A percentile compares a stretch with the other conserved stretches of the same genome.
phyloP scores from a whole-genome alignment of 257 asterid species.

The Jacaranda copaia region DNA sequence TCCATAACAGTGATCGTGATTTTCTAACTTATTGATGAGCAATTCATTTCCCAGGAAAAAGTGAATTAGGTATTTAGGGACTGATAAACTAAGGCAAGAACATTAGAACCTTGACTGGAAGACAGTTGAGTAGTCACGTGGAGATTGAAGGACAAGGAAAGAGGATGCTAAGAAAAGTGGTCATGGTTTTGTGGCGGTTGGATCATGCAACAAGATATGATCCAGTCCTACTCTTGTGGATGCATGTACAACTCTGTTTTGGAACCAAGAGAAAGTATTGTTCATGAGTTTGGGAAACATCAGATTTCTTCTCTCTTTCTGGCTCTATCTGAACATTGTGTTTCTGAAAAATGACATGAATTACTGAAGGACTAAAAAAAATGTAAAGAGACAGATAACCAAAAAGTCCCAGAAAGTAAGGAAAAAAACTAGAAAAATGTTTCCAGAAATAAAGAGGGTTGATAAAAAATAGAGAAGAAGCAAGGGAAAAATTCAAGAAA shows the following conservation, averaged over 20 bases:
- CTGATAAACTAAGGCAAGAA: not conserved
- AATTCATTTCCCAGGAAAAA: too few relatives aligned
- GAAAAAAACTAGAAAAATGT: not conserved
- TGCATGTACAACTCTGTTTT: not conserved
- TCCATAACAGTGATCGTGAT: too few relatives aligned
- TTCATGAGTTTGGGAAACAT: not conserved
- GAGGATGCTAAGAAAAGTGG: not conserved
- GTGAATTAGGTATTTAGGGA: not conserved
- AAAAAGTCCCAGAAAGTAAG: not conserved
- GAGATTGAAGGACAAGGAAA: not conserved
- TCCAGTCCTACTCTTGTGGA: not conserved
- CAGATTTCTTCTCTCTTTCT: not conserved
- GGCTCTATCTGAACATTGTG: not conserved
- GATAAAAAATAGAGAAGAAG: not conserved
- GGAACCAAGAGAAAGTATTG: not conserved
- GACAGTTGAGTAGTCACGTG: not conserved
- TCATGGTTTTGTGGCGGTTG: not conserved
- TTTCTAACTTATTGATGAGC: too few relatives aligned
- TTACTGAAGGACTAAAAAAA: not conserved
- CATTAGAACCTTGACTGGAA: not conserved
- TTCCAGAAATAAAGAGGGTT: not conserved
- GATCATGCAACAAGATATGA: slow-evolving; percentile 6
- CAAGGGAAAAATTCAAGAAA: not conserved
- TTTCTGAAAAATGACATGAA: not conserved
- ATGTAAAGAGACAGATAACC: not conserved